Evolutionary conservation across 306 rosid species (phyloP).

Genomic region (Fagus sylvatica): DNA sequence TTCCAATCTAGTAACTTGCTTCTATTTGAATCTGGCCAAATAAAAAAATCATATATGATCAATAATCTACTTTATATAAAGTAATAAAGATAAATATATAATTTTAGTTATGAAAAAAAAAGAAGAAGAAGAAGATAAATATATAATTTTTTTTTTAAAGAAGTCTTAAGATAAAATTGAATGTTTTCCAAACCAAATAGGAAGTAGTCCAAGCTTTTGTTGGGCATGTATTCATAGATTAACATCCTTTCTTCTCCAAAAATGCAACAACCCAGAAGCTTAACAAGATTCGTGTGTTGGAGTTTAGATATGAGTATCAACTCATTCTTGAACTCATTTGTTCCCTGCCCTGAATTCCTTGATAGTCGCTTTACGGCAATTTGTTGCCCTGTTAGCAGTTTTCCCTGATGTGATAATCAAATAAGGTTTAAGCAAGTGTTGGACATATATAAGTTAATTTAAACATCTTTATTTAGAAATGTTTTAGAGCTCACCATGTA

Average conservation of each 20-base stretch:
- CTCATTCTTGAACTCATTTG: slow-evolving; percentile 33
- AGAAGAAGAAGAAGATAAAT: no score
- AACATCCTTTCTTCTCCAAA: slow-evolving; percentile 24
- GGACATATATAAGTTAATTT: no score
- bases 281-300: slow-evolving; percentile 36
- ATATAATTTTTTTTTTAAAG: no score
- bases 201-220: slow-evolving; percentile 36
- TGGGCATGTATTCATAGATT: slow-evolving; percentile 31
- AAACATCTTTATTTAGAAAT: neutral
- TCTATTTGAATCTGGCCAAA: slow-evolving; percentile 4
- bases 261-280: slow-evolving; percentile 28
- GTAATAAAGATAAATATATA: no score
- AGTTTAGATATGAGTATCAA: slow-evolving; percentile 28
- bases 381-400: neutral
- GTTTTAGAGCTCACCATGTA: slow-evolving; percentile 27
- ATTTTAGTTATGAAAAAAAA: no score
- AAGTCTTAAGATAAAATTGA: no score
- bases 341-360: slow-evolving; percentile 32
- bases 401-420: slow-evolving; percentile 9
- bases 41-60: neutral
- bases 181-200: slow-evolving; percentile 27
- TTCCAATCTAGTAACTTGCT: slow-evolving; percentile 23
- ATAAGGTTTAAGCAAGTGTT: neutral
- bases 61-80: neutral
- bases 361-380: slow-evolving; percentile 6